Base-by-base conservation (phyloP, 1,139 yeast genomes). In the Scheffersomyces stambukii region DNA sequence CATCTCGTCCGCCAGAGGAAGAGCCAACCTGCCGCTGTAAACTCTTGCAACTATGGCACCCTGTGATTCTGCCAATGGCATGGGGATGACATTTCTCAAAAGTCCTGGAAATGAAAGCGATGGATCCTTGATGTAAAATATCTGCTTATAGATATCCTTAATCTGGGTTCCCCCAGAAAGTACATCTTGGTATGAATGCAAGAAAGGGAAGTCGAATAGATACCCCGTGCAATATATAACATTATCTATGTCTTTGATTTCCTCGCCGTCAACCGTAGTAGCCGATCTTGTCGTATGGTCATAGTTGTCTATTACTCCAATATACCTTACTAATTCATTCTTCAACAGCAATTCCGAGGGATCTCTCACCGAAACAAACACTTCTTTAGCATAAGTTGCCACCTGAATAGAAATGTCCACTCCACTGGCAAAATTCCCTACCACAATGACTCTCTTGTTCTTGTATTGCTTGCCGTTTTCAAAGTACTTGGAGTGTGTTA, bases 201-300 rank as follows among this genome's bases (percentile, higher is more conserved):
- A 47, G 35, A 70, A 70, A 5, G 75, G 74, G 19, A 65, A 36
- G 29, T 54, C 52, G 43, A 66, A 68, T 16, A 64, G 46, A 41
- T 69, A 70, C 4, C 77, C 77, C 2, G 77, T 71, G 44, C 75
- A 70, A 38, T 64, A 68, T 4, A 71, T 48, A 3, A 71, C 46
- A 3, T 29, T 29, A 41, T 70, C 76, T 22, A 70, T 57, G 14
- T 45, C 56, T 1, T 32, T 26, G 8, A 63, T 28, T 2, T 27
- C 36, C 9, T 42, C 41, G 9, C 61, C 64, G 16, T 53, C 53
- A 1, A 28, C 47, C 3, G 68, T 54, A 13, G 37, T 39, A 3
- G 55, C 54, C 0, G 68, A 48, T 30, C 53, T 44, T 18, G 44
- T 36, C 3, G 29, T 20, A 18, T 46, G 46, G 27, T 59, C 50